phyloP scores from a whole-genome alignment of 768 basidiomycete species.

The Coprinopsis marcescibilis region DNA sequence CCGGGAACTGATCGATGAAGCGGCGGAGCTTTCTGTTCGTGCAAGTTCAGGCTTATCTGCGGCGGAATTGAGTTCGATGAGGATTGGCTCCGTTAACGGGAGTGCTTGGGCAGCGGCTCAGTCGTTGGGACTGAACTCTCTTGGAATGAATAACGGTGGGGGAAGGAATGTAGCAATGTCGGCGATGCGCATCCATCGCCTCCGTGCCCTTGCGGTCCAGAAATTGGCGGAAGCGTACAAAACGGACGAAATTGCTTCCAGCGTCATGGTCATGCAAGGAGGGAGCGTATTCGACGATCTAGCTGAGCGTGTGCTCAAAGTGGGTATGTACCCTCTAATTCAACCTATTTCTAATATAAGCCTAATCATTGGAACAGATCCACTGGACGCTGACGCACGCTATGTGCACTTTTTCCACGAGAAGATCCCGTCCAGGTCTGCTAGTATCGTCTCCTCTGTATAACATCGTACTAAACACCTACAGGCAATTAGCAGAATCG shows the following conservation, averaged over 20 bases:
- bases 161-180: constrained; percentile 82
- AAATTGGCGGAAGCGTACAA: constrained; percentile 83
- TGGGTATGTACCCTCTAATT: constrained; percentile 27
- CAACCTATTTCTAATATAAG: not conserved
- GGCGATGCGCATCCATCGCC: constrained; percentile 73
- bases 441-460: too few species aligned
- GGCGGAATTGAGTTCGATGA: constrained; percentile 64
- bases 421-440: constrained; percentile 92
- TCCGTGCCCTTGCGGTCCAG: constrained; percentile 79
- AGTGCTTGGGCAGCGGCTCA: constrained; percentile 61
- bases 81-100: constrained; percentile 36
- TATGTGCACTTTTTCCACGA: constrained; percentile 95
- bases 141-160: constrained; percentile 41
- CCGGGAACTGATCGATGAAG: constrained; percentile 81
- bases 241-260: constrained; percentile 85
- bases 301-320: constrained; percentile 79
- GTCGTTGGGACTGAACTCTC: constrained; percentile 54
- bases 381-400: constrained; percentile 69
- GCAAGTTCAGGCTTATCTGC: constrained; percentile 81
- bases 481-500: constrained; percentile 82
- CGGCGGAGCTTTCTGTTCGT: constrained; percentile 81
- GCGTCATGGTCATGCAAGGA: constrained; percentile 94
- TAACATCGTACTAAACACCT: too few species aligned
- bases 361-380: constrained; percentile 43
- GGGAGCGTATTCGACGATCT: constrained; percentile 90